Conservation (phyloP, 148 eudicot species). For the Nepenthes gracilis region DNA sequence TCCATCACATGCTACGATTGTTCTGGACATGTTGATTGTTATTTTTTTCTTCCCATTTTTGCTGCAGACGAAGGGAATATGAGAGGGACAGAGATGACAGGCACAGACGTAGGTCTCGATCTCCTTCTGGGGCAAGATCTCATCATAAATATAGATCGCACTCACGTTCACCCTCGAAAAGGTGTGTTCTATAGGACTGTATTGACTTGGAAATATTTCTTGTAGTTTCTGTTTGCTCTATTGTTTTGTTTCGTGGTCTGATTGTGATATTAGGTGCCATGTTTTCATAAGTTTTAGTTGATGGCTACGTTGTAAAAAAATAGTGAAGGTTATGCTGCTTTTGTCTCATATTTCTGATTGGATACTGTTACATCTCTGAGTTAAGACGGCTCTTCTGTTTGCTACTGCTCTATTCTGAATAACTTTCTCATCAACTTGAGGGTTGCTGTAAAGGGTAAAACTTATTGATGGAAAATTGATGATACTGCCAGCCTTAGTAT, state of each 20-base stretch:
- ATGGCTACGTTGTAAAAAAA: too few relatives aligned
- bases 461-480: too few relatives aligned
- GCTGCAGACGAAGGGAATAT: conserved; percentile 49
- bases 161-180: conserved; percentile 67
- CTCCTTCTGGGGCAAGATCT: conserved; percentile 65
- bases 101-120: conserved; percentile 50
- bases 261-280: not conserved
- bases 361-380: too few relatives aligned
- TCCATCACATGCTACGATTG: not conserved
- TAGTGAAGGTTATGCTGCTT: too few relatives aligned
- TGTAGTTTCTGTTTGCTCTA: not conserved
- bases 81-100: conserved; percentile 70
- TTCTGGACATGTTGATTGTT: not conserved
- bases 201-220: too few relatives aligned
- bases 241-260: conserved; percentile 3
- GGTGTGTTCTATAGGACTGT: conserved; percentile 18
- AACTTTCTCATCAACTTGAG: too few relatives aligned
- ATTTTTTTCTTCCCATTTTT: conserved; percentile 1
- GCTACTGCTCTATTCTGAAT: too few relatives aligned
- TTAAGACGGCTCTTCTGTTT: too few relatives aligned
- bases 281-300: not conserved
- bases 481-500: too few relatives aligned
- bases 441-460: too few relatives aligned
- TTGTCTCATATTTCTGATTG: too few relatives aligned
- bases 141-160: conserved; percentile 71